phyloP scores from a whole-genome alignment of 306 rosid genomes.

The Dryas octopetala region DNA sequence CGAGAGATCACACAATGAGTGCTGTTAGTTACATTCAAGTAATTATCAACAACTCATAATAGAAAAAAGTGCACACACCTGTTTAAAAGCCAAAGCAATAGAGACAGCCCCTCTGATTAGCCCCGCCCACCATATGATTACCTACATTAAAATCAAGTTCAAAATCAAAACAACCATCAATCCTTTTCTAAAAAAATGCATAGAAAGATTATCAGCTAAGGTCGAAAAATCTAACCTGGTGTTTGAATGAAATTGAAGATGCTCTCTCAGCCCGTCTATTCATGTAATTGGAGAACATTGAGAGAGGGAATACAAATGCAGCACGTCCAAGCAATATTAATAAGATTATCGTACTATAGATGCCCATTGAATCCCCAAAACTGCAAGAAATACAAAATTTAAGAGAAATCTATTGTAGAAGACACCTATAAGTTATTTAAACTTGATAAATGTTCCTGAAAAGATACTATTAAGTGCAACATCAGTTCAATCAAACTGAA shows the following conservation, averaged over 20 bases:
- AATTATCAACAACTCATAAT: neutral
- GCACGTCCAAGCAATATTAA: constrained; percentile 76
- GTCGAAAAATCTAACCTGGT: constrained; percentile 51
- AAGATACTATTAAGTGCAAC: neutral
- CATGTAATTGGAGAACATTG: constrained; percentile 60
- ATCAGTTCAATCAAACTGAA: neutral
- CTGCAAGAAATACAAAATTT: constrained; percentile 40
- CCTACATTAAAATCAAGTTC: constrained; percentile 32
- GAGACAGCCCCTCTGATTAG: constrained; percentile 94
- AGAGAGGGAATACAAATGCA: constrained; percentile 86
- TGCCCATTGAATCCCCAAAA: constrained; percentile 50
- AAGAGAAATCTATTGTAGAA: constrained; percentile 1
- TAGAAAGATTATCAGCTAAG: neutral
- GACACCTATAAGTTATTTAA: neutral
- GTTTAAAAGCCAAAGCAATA: constrained; percentile 91
- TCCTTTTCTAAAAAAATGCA: neutral
- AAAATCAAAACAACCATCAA: neutral
- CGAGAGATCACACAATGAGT: neutral
- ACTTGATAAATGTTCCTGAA: neutral
- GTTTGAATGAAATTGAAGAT: constrained; percentile 52
- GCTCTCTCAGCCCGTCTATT: constrained; percentile 41
- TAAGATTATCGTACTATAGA: constrained; percentile 51
- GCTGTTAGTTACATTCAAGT: neutral
- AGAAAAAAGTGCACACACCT: constrained; percentile 31
- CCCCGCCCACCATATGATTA: constrained; percentile 95